Evolutionary conservation across 495 filamentous ascomycete species (phyloP), one percentile per base, ranked within the genome.

Genomic region (Neurospora sp.): DNA sequence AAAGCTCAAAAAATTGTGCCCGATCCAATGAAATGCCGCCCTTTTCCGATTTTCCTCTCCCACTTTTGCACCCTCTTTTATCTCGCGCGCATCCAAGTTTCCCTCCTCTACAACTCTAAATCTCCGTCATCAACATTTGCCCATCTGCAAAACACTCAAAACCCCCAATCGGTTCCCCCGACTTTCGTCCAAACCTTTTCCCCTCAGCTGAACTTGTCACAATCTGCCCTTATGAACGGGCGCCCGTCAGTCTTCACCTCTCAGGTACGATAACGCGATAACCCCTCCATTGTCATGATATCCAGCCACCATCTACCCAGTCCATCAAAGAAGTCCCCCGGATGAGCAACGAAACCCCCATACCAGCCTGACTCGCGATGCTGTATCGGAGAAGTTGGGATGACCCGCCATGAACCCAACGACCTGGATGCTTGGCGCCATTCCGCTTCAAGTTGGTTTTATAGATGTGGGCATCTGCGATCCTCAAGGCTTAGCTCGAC

Each of bases 161-260:
- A 31, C 3, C 48, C 48, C 22, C 53, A 61, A 61, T 31, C 53
- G 53, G 40, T 35, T 22, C 39, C 39, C 39, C 44, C 2, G 35
- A 27, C n/a, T 39, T 39, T 71, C 65, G 69, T 72, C 70, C 71
- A 20, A 61, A 71, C 27, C 53, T 71, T 48, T 59, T 72, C 69
- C 42, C n/a, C 22, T 72, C 20, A 37, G 38, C 73, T 74, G 77
- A 78, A 74, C 77, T 77, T 72, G 71, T 73, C 73, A 73, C 76
- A 81, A 76, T 61, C 83, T 78, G 92, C 92, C 88, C 91, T 92
- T 91, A 98, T 98, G 94, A 93, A 91, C 93, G 93, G 92, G 88
- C 90, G 90, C 89, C 87, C 90, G 83, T 94, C 94, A 81, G 88
- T 92, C 83, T 98, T 95, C 87, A 98, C 94, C 87, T 97, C 94